Base-by-base conservation (phyloP, 139 green algal genomes). In the Desmodesmus armatus region DNA sequence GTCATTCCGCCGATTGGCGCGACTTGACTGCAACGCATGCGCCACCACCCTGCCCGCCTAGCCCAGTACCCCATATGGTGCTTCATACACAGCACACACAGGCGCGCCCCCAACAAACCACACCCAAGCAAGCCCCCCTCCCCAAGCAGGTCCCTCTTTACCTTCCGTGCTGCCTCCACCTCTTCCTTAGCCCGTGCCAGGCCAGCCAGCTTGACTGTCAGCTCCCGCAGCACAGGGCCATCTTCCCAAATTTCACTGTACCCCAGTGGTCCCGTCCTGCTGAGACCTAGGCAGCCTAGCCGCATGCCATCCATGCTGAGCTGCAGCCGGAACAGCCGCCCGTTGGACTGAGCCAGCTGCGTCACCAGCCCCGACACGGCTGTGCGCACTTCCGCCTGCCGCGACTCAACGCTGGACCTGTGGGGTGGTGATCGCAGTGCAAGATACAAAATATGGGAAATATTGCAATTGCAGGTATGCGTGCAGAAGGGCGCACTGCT, bases 171-270 rank as follows among this genome's bases (percentile, higher is more conserved):
- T 35, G 83, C 90, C 71, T 97, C 90, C 9, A 98, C 91, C 72
- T 84, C 88, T 27, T 96, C 92, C 15, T 89, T 88, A 23, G 84
- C 65, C 47, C 91, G 77, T 4, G 87, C 83, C 41, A 98, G 44
- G 3, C 70, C 85, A 7, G 72, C 58, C 80, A 86, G 40, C 39
- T 87, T 87, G 2, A 21, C 23, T 11, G 83, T 55, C 33, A 97
- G 77, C 35, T 95, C 92, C 27, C 83, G 78, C n/a, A 96, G 92
- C 17, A 94, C 94, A 13, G 82, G 67, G 2, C 95, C 95, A 60
- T 97, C 94, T 81, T 97, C 94, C 95, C 95, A 98, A 4, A 96
- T 39, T 72, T 87, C 82, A 0, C 80, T 69, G 11, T 88, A 53
- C 49, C 87, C 82, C 43, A 90, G 84, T 44, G 85, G 66, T 6